Evolutionary conservation across 768 basidiomycete genomes (phyloP), one percentile per base, ranked within the genome.

Genomic region (Russula vinacea): DNA sequence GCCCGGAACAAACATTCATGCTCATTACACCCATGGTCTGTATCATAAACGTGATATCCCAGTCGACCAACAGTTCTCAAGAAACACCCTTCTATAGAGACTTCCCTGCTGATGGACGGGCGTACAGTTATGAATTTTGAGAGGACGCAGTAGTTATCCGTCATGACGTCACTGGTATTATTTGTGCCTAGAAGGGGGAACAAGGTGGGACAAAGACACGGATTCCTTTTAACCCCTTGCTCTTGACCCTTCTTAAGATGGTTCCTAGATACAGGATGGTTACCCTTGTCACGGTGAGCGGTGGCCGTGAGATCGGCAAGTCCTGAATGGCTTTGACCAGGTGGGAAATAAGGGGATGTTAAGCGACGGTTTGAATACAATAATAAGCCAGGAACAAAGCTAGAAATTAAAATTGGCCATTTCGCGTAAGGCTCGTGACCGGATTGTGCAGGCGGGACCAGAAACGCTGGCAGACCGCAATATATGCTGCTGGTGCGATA

Each of bases 371-470:
- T 47, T 64, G 58, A 35, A 49, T 54, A 53, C 62, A 59, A 60
- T 60, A 56, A 55, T 65, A 32, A 9, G 42, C 64, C 64, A 60
- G 64, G 59, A 65, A 65, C 64, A 54, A 40, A 60, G 50, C 62
- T 37, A 24, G 42, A 45, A 40, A 54, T 45, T 53, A 58, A 53
- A 64, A 52, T 58, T 52, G n/a, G 24, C 62, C 57, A 59, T 54
- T 64, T 64, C 62, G 63, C 64, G 54, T 65, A 60, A 65, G 54
- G 37, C 53, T 24, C 53, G 63, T 64, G 63, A 58, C 63, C 10
- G 24, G 40, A 11, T 40, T 44, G 60, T 54, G 33, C 14, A n/a
- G 22, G 53, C 45, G 52, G 37, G 29, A 29, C 29, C 40, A 60
- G 14, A 47, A 61, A 61, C 40, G 59, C 59, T 33, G 50, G 51